A percentile compares a stretch with the other conserved stretches of the same genome.
Evolutionary conservation across 2,329 filamentous ascomycete genomes (phyloP).

Genomic region (Alternaria sp.): DNA sequence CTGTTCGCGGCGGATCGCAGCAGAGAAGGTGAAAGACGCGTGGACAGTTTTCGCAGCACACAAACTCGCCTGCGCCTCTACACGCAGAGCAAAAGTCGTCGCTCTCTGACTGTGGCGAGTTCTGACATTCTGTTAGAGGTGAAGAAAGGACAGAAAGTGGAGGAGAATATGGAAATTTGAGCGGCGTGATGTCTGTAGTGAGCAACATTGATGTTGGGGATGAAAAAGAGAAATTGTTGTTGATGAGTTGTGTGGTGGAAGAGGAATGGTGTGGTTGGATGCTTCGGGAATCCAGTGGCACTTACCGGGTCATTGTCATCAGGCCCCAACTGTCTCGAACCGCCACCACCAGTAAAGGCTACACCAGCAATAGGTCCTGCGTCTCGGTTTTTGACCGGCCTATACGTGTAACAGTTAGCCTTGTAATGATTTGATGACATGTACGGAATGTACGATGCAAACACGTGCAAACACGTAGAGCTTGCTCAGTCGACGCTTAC

Average conservation of each 20-base stretch:
- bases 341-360: constrained; percentile 62
- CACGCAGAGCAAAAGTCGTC: constrained; percentile 91
- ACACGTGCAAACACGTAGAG: constrained; percentile 43
- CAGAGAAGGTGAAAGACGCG: constrained; percentile 91
- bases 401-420: constrained; percentile 52
- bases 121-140: constrained; percentile 50
- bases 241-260: constrained; percentile 45
- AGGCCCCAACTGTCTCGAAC: constrained; percentile 66
- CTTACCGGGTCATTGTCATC: constrained; percentile 64
- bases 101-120: constrained; percentile 64
- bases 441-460: constrained; percentile 26
- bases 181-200: constrained; percentile 32
- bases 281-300: constrained; percentile 51
- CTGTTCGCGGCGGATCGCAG: constrained; percentile 72
- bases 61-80: constrained; percentile 79
- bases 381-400: constrained; percentile 77
- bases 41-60: constrained; percentile 93
- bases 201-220: constrained; percentile 43
- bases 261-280: constrained; percentile 50
- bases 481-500: constrained; percentile 38
- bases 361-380: constrained; percentile 70
- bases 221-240: constrained; percentile 33
- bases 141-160: constrained; percentile 44
- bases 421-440: constrained; percentile 31
- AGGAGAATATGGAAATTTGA: constrained; percentile 45